Conservation (phyloP, 352 stramenopile genomes). For the Phytophthora sansomeana region DNA sequence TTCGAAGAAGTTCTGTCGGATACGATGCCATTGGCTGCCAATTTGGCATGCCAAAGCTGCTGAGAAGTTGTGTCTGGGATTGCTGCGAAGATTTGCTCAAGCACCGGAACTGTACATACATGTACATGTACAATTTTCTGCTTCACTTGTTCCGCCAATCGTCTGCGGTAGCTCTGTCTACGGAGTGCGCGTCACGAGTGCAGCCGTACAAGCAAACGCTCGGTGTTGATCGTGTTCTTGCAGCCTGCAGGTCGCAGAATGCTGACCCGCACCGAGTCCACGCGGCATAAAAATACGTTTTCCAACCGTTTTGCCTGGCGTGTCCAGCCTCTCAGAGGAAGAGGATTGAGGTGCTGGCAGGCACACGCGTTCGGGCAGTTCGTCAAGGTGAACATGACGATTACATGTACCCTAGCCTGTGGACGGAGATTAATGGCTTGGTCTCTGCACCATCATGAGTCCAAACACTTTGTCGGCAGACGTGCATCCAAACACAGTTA, state of each 20-base stretch:
- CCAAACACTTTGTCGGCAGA: conserved; percentile 9
- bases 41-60: no score
- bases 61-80: no score
- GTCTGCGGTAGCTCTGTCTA: background rate
- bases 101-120: conserved; percentile 7
- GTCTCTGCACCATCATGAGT: conserved; percentile 12
- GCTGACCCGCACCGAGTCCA: background rate
- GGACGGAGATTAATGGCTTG: background rate
- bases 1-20: no score
- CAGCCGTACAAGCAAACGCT: conserved; percentile 2
- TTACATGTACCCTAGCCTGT: background rate
- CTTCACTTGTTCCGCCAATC: conserved; percentile 11
- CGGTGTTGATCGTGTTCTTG: background rate
- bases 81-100: background rate
- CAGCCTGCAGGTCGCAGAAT: background rate
- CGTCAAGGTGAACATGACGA: background rate
- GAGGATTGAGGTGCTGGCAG: background rate
- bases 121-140: conserved; percentile 4
- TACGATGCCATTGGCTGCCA: no score
- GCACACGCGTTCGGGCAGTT: background rate
- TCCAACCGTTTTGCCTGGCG: background rate
- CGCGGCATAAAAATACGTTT: no score
- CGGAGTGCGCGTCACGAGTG: conserved; percentile 9
- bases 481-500: conserved; percentile 9
- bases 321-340: background rate